phyloP scores from a whole-genome alignment of 2,329 filamentous ascomycete genomes.

The Colletotrichum kahawae region DNA sequence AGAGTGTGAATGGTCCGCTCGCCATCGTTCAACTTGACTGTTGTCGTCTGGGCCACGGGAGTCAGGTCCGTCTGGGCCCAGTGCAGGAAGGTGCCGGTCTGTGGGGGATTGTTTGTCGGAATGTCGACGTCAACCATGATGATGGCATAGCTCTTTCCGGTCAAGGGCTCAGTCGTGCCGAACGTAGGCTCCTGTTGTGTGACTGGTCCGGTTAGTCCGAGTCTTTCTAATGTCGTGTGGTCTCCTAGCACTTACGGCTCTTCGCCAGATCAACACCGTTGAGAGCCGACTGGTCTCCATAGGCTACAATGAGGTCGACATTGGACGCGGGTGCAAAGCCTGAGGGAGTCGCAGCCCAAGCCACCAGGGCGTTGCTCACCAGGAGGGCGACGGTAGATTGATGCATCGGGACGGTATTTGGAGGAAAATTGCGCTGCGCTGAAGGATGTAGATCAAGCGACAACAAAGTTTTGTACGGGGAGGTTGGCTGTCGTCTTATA shows the following conservation, averaged over 20 bases:
- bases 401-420: not conserved
- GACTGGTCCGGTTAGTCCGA: not conserved
- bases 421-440: not conserved
- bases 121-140: slow-evolving; percentile 51
- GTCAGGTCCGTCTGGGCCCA: slow-evolving; percentile 46
- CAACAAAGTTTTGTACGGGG: not conserved
- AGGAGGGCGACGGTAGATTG: not conserved
- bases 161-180: slow-evolving; percentile 10
- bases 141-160: slow-evolving; percentile 38
- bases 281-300: slow-evolving; percentile 35
- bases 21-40: not conserved
- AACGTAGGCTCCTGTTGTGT: slow-evolving; percentile 3
- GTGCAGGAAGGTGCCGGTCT: slow-evolving; percentile 51
- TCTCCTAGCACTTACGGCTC: slow-evolving; percentile 31
- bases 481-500: not conserved
- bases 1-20: not conserved
- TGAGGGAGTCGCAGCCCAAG: slow-evolving; percentile 42
- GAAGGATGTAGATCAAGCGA: not conserved
- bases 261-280: slow-evolving; percentile 42
- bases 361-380: slow-evolving; percentile 14
- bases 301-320: slow-evolving; percentile 42
- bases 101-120: slow-evolving; percentile 31
- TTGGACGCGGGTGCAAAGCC: slow-evolving; percentile 44
- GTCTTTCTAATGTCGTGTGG: not conserved
- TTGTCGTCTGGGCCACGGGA: not conserved